These are phyloP conservation scores for Phlebiopsis flavidoalba DNA, from an alignment of 768 basidiomycete genomes.

Conservation along the genomic window DNA sequence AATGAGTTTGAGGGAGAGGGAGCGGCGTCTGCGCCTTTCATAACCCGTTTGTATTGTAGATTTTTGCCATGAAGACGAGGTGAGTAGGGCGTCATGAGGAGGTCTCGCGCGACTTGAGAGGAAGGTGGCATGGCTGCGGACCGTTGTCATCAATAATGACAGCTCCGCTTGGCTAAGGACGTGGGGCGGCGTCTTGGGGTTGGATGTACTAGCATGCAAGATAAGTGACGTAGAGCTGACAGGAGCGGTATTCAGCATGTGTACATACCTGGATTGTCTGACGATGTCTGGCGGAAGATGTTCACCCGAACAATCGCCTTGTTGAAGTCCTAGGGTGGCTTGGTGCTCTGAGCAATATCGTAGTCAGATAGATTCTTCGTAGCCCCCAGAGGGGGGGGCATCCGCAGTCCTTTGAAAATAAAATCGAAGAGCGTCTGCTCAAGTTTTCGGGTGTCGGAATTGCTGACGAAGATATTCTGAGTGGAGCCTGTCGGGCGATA, in stretches of 20 bases:
- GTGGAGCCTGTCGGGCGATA: conserved; percentile 87
- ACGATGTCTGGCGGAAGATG: conserved; percentile 84
- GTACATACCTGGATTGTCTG: conserved; percentile 88
- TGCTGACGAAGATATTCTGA: conserved; percentile 97
- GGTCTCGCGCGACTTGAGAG: conserved; percentile 92
- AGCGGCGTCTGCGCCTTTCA: conserved; percentile 99
- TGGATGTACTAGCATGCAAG: conserved; percentile 80
- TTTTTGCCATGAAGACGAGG: conserved; percentile 96
- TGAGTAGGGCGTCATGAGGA: conserved; percentile 93
- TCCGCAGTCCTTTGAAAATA: conserved; percentile 96
- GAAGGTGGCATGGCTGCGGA: conserved; percentile 77
- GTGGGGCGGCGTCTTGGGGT: conserved; percentile 95
- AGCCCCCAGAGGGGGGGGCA: conserved; percentile 82
- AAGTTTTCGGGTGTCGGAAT: conserved; percentile 97
- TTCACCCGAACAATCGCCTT: conserved; percentile 96
- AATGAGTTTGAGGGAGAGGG: conserved; percentile 94
- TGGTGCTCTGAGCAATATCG: conserved; percentile 93
- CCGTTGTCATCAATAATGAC: conserved; percentile 97
- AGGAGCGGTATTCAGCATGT: neutral
- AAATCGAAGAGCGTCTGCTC: conserved; percentile 98
- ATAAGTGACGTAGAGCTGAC: neutral
- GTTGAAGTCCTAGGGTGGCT: conserved; percentile 76
- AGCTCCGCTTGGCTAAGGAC: conserved; percentile 97
- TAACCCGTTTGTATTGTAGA: conserved; percentile 99
- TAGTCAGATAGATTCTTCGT: conserved; percentile 97